Evolutionary conservation across 2,329 filamentous ascomycete species (phyloP).

Genomic region (Colletotrichum sp.): DNA sequence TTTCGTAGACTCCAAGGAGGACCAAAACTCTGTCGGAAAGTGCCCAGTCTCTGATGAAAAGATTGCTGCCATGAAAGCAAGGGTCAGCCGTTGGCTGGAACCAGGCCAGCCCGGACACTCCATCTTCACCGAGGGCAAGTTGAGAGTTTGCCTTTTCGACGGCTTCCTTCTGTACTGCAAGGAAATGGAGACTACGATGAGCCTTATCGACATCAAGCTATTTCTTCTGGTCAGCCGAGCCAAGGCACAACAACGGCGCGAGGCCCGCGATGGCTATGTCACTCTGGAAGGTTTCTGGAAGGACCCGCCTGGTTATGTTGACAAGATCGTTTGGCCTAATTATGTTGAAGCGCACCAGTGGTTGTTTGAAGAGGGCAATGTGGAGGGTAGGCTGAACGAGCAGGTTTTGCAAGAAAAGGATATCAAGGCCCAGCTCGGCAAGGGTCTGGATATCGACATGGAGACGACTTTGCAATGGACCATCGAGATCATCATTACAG

Average conservation of each 20-base stretch:
- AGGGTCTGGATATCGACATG: conserved; percentile 61
- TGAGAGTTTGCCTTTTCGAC: conserved; percentile 76
- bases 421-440: conserved; percentile 55
- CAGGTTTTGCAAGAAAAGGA: conserved; percentile 47
- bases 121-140: conserved; percentile 29
- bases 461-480: conserved; percentile 70
- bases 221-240: conserved; percentile 76
- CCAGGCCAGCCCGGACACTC: conserved; percentile 48
- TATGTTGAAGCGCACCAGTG: conserved; percentile 84
- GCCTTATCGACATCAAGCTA: conserved; percentile 74
- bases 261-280: conserved; percentile 77
- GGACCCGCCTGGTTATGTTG: conserved; percentile 93
- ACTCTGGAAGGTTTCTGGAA: conserved; percentile 92
- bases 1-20: conserved; percentile 61
- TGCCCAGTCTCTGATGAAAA: conserved; percentile 55
- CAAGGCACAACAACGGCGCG: conserved; percentile 68
- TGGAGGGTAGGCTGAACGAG: conserved; percentile 60
- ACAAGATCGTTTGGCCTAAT: conserved; percentile 94
- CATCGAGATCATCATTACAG: conserved; percentile 63
- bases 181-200: conserved; percentile 58
- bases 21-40: conserved; percentile 64
- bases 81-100: conserved; percentile 52
- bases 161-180: conserved; percentile 84
- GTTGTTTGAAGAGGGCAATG: conserved; percentile 75
- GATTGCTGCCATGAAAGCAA: conserved; percentile 51